Conservation (phyloP, 345 rosid species). For the thale cress (Arabidopsis thaliana) region TAIR10.1 NC_003071.7:16320501-16321000, state of each 20-base stretch:
- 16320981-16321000: background rate
- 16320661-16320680: constrained; percentile 60
- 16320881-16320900: constrained; percentile 93
- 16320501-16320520: constrained; percentile 99
- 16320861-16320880: constrained; percentile 91
- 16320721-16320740: constrained; percentile 86
- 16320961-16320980: constrained; percentile 60
- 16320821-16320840: background rate
- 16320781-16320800: background rate
- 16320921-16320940: constrained; percentile 94
- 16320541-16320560: constrained; percentile 92
- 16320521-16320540: constrained; percentile 89
- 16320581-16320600: constrained; percentile 97
- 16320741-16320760: constrained; percentile 96
- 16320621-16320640: constrained; percentile 91
- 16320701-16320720: constrained; percentile 81
- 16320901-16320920: constrained; percentile 93
- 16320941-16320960: constrained; percentile 90
- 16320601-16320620: constrained; percentile 83
- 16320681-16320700: constrained; percentile 85
- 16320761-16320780: constrained; percentile 60
- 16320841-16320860: constrained; percentile 96
- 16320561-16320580: constrained; percentile 91
- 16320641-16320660: constrained; percentile 92
- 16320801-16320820: constrained; percentile 1